Percentiles rank a stretch among this genome's conserved stretches.
phyloP scores from a whole-genome alignment of 1,284 basidiomycete genomes.

The Singerocomus rubriflavus region DNA sequence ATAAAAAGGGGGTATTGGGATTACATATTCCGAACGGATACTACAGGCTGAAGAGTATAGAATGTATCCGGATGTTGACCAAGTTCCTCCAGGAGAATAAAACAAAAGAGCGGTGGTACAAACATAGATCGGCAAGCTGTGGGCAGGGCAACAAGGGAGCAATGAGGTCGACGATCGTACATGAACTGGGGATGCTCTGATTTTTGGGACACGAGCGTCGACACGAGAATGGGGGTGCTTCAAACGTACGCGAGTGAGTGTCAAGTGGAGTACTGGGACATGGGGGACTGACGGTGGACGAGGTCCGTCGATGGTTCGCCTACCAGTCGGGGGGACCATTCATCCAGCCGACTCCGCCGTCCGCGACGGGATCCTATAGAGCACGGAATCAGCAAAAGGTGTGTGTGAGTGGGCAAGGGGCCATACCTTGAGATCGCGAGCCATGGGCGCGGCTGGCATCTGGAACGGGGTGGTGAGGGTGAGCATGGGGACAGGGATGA shows the following conservation, averaged over 20 bases:
- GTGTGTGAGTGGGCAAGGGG: background rate
- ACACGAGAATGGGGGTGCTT: slow-evolving; percentile 5
- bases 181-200: slow-evolving; percentile 10
- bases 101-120: slow-evolving; percentile 13
- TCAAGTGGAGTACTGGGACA: background rate
- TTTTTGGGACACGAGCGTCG: slow-evolving; percentile 8
- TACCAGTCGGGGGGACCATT: slow-evolving; percentile 27
- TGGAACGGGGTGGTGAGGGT: background rate
- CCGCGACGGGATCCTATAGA: slow-evolving; percentile 16
- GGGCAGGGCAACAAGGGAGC: slow-evolving; percentile 6
- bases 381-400: slow-evolving; percentile 3
- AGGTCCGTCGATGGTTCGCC: background rate
- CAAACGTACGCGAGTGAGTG: slow-evolving; percentile 6
- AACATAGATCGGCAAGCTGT: slow-evolving; percentile 8
- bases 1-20: background rate
- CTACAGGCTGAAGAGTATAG: slow-evolving; percentile 11
- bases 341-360: slow-evolving; percentile 6
- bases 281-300: slow-evolving; percentile 11
- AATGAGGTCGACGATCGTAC: slow-evolving; percentile 8
- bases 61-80: slow-evolving; percentile 5
- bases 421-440: slow-evolving; percentile 17
- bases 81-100: slow-evolving; percentile 1
- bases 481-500: background rate
- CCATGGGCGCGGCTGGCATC: slow-evolving; percentile 10
- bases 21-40: slow-evolving; percentile 8